These are phyloP conservation scores for Kodamaea jinghongensis DNA, from an alignment of 805 yeast genomes.

Conservation along the genomic window DNA sequence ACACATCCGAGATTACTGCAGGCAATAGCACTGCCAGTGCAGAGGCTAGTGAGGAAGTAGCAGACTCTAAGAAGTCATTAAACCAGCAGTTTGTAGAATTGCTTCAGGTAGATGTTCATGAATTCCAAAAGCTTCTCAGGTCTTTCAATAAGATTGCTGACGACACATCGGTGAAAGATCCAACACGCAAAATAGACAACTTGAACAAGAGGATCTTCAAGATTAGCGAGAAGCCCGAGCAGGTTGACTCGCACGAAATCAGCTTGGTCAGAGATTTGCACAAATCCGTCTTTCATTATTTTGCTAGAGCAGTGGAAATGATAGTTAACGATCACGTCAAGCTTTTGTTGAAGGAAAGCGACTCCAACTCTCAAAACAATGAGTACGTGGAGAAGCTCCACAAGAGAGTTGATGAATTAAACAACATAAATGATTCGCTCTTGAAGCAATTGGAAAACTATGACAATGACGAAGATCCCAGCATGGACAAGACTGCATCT, in stretches of 20 bases:
- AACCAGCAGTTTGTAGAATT: conserved; percentile 45
- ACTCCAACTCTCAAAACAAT: conserved; percentile 15
- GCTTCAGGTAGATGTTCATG: conserved; percentile 39
- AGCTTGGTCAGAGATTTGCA: conserved; percentile 30
- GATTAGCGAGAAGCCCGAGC: conserved; percentile 12
- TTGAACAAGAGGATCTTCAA: conserved; percentile 27
- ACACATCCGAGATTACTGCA: not conserved
- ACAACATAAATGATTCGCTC: conserved; percentile 21
- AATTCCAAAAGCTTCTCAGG: conserved; percentile 48
- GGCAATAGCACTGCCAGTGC: no score
- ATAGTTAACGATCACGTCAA: conserved; percentile 55
- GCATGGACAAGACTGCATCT: conserved; percentile 1
- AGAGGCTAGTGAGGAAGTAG: no score
- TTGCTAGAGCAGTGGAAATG: conserved; percentile 58
- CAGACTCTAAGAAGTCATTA: conserved; percentile 19
- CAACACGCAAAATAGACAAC: conserved; percentile 48
- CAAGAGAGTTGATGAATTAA: conserved; percentile 27
- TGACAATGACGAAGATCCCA: conserved; percentile 6
- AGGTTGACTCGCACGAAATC: conserved; percentile 20
- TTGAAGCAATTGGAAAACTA: conserved; percentile 13
- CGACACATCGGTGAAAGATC: conserved; percentile 56
- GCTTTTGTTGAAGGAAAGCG: conserved; percentile 35
- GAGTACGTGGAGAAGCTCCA: conserved; percentile 23
- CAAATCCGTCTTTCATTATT: conserved; percentile 51
- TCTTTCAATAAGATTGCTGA: conserved; percentile 57